Percentiles rank a stretch among this genome's conserved stretches.
Evolutionary conservation across 2,329 filamentous ascomycete species (phyloP).

Genomic region (Fusarium sp.): DNA sequence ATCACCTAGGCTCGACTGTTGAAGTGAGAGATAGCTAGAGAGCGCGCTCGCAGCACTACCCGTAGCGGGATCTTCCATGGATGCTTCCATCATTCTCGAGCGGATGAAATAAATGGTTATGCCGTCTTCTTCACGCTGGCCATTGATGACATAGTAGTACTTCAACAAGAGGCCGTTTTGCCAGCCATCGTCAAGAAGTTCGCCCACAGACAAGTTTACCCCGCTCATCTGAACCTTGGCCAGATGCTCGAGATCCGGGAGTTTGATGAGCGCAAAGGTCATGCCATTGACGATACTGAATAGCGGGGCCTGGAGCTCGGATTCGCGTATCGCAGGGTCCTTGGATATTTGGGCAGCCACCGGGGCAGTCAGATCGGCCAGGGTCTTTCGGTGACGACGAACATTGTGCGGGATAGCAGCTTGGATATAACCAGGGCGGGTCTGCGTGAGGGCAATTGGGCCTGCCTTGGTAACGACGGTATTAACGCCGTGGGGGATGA

Average conservation of each 20-base stretch:
- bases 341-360: slow-evolving; percentile 45
- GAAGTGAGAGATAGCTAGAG: slow-evolving; percentile 63
- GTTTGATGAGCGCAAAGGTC: slow-evolving; percentile 74
- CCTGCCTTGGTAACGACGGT: slow-evolving; percentile 68
- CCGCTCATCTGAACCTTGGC: slow-evolving; percentile 51
- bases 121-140: slow-evolving; percentile 45
- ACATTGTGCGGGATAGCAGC: slow-evolving; percentile 76
- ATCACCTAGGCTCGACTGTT: slow-evolving; percentile 50
- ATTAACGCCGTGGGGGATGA: slow-evolving; percentile 55
- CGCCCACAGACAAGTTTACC: slow-evolving; percentile 49
- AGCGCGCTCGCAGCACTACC: slow-evolving; percentile 72
- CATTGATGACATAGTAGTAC: slow-evolving; percentile 69
- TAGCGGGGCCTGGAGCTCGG: slow-evolving; percentile 58
- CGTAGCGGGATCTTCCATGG: slow-evolving; percentile 70
- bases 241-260: slow-evolving; percentile 71
- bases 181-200: slow-evolving; percentile 67
- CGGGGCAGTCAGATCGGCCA: slow-evolving; percentile 49
- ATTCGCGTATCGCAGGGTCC: slow-evolving; percentile 47
- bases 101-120: slow-evolving; percentile 55
- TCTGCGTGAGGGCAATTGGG: slow-evolving; percentile 59
- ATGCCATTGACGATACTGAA: slow-evolving; percentile 79
- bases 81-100: slow-evolving; percentile 69
- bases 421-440: slow-evolving; percentile 60
- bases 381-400: slow-evolving; percentile 65
- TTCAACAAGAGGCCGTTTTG: slow-evolving; percentile 61